A percentile compares a stretch with the other conserved stretches of the same genome.
Conservation (phyloP, 1,284 basidiomycete species). For the Naganishia cerealis region DNA sequence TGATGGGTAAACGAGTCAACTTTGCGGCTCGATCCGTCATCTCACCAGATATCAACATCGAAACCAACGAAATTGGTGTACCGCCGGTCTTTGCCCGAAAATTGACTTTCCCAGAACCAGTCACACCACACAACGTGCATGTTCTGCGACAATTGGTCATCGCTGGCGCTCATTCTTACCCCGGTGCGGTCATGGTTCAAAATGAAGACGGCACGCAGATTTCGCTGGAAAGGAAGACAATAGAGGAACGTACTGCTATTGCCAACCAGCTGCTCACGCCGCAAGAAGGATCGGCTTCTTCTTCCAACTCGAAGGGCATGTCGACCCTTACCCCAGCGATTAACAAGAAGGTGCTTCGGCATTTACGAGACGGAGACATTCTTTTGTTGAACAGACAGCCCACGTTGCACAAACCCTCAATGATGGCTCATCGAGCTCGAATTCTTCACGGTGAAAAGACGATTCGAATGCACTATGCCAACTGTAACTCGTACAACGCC, state of each 20-base stretch:
- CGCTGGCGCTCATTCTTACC: constrained; percentile 83
- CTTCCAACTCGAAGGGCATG: constrained; percentile 61
- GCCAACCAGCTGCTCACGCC: constrained; percentile 97
- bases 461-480: constrained; percentile 99
- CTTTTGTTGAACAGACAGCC: constrained; percentile 97
- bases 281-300: constrained; percentile 63
- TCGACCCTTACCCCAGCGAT: constrained; percentile 69
- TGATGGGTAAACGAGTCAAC: constrained; percentile 99
- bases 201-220: constrained; percentile 88
- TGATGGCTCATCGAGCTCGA: constrained; percentile 97
- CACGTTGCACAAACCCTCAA: constrained; percentile 98
- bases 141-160: constrained; percentile 88
- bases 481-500: constrained; percentile 67
- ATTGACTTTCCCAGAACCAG: constrained; percentile 95
- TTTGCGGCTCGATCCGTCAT: constrained; percentile 99
- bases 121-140: constrained; percentile 86
- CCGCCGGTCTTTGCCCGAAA: constrained; percentile 97
- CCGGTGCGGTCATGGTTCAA: constrained; percentile 91
- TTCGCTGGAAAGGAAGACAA: constrained; percentile 77
- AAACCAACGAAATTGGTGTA: constrained; percentile 97
- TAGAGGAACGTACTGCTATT: constrained; percentile 87
- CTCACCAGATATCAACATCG: constrained; percentile 98
- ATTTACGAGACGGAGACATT: constrained; percentile 92
- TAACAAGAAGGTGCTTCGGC: constrained; percentile 97
- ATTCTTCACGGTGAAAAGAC: constrained; percentile 96